Evolutionary conservation across 2,329 filamentous ascomycete genomes (phyloP).

Genomic region (Neofusicoccum parvum): DNA sequence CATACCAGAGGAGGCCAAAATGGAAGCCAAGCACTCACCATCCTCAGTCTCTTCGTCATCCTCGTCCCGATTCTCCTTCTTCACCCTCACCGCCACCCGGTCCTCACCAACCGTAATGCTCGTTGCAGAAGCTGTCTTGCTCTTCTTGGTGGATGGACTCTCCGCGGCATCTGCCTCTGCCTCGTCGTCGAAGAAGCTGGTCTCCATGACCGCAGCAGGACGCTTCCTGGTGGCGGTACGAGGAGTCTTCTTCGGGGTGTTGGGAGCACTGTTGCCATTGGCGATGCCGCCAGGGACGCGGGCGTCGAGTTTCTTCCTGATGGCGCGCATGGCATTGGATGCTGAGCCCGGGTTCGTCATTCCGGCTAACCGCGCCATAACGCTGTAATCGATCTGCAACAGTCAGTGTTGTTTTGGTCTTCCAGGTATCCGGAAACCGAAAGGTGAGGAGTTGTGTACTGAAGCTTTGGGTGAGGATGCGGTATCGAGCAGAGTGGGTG

Average conservation of each 20-base stretch:
- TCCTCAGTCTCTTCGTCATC: constrained; percentile 22
- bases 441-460: background rate
- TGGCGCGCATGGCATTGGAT: constrained; percentile 40
- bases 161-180: background rate
- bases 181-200: background rate
- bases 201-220: background rate
- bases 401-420: background rate
- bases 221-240: background rate
- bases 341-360: constrained; percentile 43
- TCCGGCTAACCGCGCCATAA: constrained; percentile 37
- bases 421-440: background rate
- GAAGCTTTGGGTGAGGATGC: background rate
- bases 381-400: constrained; percentile 39
- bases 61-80: constrained; percentile 23
- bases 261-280: background rate
- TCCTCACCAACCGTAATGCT: background rate
- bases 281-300: background rate
- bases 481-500: background rate
- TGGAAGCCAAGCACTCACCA: too few species aligned
- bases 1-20: too few species aligned
- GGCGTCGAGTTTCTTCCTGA: constrained; percentile 35
- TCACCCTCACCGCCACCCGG: constrained; percentile 25
- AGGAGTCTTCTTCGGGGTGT: background rate
- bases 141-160: background rate
- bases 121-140: background rate